These are phyloP conservation scores for Elaphomyces granulatus DNA, from an alignment of 495 filamentous ascomycete species.

Conservation along the genomic window DNA sequence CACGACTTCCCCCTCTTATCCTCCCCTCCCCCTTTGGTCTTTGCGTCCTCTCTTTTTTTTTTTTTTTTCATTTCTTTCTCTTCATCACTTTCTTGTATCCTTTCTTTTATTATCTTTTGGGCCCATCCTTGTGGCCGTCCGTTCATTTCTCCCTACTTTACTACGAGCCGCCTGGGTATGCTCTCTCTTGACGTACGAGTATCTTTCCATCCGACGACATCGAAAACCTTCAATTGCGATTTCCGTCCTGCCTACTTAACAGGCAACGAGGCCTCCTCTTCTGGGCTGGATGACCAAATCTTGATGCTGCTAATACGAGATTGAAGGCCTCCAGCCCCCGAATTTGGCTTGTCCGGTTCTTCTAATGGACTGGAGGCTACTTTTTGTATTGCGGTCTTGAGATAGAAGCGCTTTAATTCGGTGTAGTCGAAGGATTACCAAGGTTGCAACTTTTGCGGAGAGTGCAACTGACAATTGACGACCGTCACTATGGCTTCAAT, in stretches of 20 bases:
- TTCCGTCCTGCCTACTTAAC: too few relatives aligned
- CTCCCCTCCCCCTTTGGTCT: conserved; percentile 29
- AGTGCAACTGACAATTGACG: not conserved
- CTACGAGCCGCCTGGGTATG: not conserved
- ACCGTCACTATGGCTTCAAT: conserved; percentile 28
- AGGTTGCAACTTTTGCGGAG: not conserved
- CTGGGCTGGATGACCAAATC: too few relatives aligned
- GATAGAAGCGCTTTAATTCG: not conserved
- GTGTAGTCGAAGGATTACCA: not conserved
- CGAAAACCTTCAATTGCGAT: too few relatives aligned
- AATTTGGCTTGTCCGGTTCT: conserved; percentile 4
- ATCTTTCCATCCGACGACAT: too few relatives aligned
- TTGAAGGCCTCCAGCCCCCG: conserved; percentile 26
- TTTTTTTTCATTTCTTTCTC: conserved; percentile 19
- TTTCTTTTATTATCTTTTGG: conserved; percentile 10
- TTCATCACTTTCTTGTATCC: conserved; percentile 3
- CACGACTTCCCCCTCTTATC: conserved; percentile 25
- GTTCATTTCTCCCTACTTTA: conserved; percentile 22
- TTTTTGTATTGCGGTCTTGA: not conserved
- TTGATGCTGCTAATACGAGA: conserved; percentile 22
- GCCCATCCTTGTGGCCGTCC: conserved; percentile 35
- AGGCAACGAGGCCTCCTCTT: too few relatives aligned
- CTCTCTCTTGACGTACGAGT: too few relatives aligned
- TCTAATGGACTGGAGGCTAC: conserved; percentile 5
- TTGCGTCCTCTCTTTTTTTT: conserved; percentile 26